Evolutionary conservation across 2,329 filamentous ascomycete species (phyloP), one percentile per base, ranked within the genome.

Genomic region (Fusarium paranaense): DNA sequence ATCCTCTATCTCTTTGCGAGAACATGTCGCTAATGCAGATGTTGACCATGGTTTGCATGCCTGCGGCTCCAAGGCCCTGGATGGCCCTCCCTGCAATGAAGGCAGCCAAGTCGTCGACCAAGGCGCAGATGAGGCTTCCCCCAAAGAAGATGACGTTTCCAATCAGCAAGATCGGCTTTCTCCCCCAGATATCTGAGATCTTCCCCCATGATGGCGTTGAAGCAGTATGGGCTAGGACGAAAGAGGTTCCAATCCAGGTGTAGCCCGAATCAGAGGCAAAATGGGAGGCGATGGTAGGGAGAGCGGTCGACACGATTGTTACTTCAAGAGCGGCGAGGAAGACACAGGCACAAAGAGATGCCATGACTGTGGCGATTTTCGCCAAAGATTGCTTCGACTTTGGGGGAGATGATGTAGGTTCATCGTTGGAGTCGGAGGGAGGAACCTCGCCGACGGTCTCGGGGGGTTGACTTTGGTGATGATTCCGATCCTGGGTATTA

Each of bases 191-290:
- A 70, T 91, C 89, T 2, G 85, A 86, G 38, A 90, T 80, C 69
- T 88, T 89, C 6, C 91, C 92, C 93, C 93, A 95, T n/a, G 92
- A 88, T 0, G 93, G 92, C 0, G 89, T 90, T 2, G 87, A 87
- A 0, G 92, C 91, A 0, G 92, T 91, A 76, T 90, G 90, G 18
- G 91, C 91, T 13, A 95, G 88, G 5, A 95, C 85, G 80, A 93
- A 95, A 0, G 93, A 90, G 32, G 89, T 91, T 1, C 93, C 93
- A 69, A 96, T 93, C 94, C 93, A 95, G 16, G 91, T 90, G 82
- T 95, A 95, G 8, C 92, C 92, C 1, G 89, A 85, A 18, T 88
- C 89, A 33, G 90, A 92, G 57, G 88, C 78, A 40, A 94, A 87
- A 32, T 92, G 85, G 3, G 81, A 80, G 3, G 88, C 84, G 58